Evolutionary conservation across 1,284 basidiomycete species (phyloP), one percentile per base, ranked within the genome.

Genomic region (Malassezia caprae): DNA sequence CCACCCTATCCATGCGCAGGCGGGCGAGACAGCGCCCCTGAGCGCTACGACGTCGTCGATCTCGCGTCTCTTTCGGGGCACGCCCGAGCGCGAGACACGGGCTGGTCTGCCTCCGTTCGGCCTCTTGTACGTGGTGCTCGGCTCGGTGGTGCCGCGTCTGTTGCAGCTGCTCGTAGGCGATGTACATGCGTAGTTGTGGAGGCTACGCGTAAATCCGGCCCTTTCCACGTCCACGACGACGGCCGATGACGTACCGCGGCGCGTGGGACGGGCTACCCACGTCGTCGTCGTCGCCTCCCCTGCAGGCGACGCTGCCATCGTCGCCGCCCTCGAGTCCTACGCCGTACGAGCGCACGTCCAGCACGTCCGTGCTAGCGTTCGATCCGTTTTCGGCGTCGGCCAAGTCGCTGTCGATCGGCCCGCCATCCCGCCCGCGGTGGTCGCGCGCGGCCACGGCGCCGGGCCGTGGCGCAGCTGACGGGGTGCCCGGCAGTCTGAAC

Each of bases 311-410:
- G 27, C 23, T 17, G 19, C 30, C 21, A 23, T 51, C 54, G 27
- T 52, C 49, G n/a, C 55, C 55, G 32, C 55, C 55, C 15, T 57
- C 55, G n/a, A 57, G 55, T 26, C 55, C 55, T 12, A 51, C 55
- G 23, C 28, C 19, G 8, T 43, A 24, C n/a, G 27, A 44, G 7
- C 8, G 41, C 12, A 26, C 43, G 11, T 24, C 24, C 27, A 15
- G 19, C 8, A 52, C 55, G 17, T 24, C 28, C 17, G 6, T 34
- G 6, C 37, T 26, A 4, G 27, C 27, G 3, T 30, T 41, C 6
- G 55, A 57, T 28, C 55, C 55, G 2, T 57, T 57, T 27, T 45
- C 49, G 19, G 55, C 34, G 13, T 57, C 55, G 27, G 48, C 50
- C 55, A 57, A 57, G 50, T 26, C 43, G 3, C 23, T 43, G 1